Evolutionary conservation across 306 rosid species (phyloP).

Genomic region (Luffa acutangula): DNA sequence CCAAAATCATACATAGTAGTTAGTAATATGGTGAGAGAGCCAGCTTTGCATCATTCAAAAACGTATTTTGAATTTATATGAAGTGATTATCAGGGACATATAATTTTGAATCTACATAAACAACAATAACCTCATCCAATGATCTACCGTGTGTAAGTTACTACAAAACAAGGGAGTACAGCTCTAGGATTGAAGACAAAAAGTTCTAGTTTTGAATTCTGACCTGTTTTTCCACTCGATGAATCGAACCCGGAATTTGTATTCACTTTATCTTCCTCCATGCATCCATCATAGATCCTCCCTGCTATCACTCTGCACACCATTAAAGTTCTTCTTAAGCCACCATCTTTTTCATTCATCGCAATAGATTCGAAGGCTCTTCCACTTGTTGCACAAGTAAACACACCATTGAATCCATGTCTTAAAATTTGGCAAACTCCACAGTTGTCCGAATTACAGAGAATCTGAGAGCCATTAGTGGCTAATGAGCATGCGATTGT

Average conservation of each 20-base stretch:
- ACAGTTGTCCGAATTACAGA: constrained; percentile 31
- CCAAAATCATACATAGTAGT: background rate
- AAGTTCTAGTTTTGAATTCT: constrained; percentile 24
- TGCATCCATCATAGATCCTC: constrained; percentile 16
- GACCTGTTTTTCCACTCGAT: constrained; percentile 22
- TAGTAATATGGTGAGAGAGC: too few species aligned
- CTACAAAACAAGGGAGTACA: constrained; percentile 54
- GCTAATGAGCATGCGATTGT: constrained; percentile 47
- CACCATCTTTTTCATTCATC: background rate
- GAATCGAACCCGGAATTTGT: constrained; percentile 28
- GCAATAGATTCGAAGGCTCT: constrained; percentile 31
- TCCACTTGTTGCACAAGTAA: constrained; percentile 30
- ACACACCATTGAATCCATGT: constrained; percentile 37
- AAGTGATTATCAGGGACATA: too few species aligned
- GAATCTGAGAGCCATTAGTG: constrained; percentile 15
- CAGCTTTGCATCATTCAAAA: too few species aligned
- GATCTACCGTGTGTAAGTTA: constrained; percentile 16
- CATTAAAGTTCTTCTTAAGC: constrained; percentile 27
- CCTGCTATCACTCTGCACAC: constrained; percentile 72
- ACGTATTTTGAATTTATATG: too few species aligned
- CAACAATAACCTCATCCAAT: too few species aligned
- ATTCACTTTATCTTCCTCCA: constrained; percentile 19
- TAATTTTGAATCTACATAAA: too few species aligned
- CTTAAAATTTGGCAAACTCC: constrained; percentile 43
- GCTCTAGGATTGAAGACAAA: constrained; percentile 33